Base-by-base conservation (phyloP, 192 early-diverging fungal genomes). In the Podila horticola region DNA sequence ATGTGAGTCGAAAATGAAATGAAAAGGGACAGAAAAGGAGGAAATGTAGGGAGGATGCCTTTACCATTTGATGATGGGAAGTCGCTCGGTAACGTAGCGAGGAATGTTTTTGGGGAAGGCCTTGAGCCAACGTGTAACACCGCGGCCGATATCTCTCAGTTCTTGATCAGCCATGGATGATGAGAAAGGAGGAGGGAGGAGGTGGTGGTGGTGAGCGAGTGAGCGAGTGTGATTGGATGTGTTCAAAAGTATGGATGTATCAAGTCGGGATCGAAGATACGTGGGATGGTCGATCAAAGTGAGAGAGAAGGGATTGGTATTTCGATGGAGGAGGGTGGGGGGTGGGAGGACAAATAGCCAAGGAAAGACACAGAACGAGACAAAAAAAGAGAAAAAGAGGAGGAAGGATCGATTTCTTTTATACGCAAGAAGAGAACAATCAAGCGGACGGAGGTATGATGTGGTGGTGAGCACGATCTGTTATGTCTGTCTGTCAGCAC, bases 31-130 rank as follows among this genome's bases (percentile, higher is more conserved):
- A 22, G 34, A 24, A 50, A 65, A 29, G 38, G 45, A 48, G 45
- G 15, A 15, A 65, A 45, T 24, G 45, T 3, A 24, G 5, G 36
- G 4, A 10, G 20, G 62, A 33, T 12, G 36, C 8, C 13, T 9
- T 62, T 77, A 79, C 76, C 76, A 79, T 79, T 79, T 79, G 70
- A 79, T 67, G 55, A 79, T 79, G 58, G 76, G 76, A 45, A 79
- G 66, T 31, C 76, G 76, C 66, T 79, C 76, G 41, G 57, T 57
- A 52, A 79, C 13, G 45, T 72, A 72, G 55, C 76, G 76, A 22
- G 76, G 76, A 20, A 49, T 58, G 61, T 79, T 79, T 49, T 26
- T 62, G 31, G 76, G 76, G 66, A 79, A 72, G n/a, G 58, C 76
- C 61, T 79, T 79, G 70, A 79, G 3, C 76, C 76, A 79, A 45